These are phyloP conservation scores for Hypericum androsaemum DNA, from an alignment of 345 rosid genomes.

Conservation along the genomic window DNA sequence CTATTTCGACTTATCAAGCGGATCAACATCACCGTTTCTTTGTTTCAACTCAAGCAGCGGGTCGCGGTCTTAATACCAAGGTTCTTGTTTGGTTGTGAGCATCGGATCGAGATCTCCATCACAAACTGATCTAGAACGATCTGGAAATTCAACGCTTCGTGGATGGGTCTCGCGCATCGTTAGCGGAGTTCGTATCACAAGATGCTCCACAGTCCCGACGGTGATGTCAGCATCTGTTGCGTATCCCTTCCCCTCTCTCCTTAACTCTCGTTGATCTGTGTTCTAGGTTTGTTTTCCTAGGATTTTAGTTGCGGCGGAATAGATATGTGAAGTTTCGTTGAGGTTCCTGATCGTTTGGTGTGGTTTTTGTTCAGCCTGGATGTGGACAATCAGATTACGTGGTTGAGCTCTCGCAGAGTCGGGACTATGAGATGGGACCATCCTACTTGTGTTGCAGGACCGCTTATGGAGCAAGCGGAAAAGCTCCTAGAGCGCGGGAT, in stretches of 20 bases:
- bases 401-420: constrained; percentile 89
- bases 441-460: constrained; percentile 97
- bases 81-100: too few relatives aligned
- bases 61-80: too few relatives aligned
- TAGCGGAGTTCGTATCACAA: too few relatives aligned
- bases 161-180: too few relatives aligned
- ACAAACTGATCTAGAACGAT: too few relatives aligned
- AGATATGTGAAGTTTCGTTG: too few relatives aligned
- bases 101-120: too few relatives aligned
- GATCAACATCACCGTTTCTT: too few relatives aligned
- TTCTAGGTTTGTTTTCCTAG: background rate
- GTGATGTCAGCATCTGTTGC: constrained; percentile 79
- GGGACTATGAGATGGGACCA: constrained; percentile 99
- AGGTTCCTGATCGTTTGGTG: background rate
- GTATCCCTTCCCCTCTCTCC: constrained; percentile 9
- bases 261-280: background rate
- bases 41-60: too few relatives aligned
- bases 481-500: constrained; percentile 81
- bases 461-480: constrained; percentile 93
- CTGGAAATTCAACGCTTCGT: too few relatives aligned
- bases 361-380: constrained; percentile 42
- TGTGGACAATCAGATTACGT: constrained; percentile 95
- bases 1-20: too few relatives aligned
- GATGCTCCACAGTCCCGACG: constrained; percentile 96
- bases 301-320: background rate